These are phyloP conservation scores for Suillus occidentalis DNA, from an alignment of 768 basidiomycete species.

Conservation along the genomic window DNA sequence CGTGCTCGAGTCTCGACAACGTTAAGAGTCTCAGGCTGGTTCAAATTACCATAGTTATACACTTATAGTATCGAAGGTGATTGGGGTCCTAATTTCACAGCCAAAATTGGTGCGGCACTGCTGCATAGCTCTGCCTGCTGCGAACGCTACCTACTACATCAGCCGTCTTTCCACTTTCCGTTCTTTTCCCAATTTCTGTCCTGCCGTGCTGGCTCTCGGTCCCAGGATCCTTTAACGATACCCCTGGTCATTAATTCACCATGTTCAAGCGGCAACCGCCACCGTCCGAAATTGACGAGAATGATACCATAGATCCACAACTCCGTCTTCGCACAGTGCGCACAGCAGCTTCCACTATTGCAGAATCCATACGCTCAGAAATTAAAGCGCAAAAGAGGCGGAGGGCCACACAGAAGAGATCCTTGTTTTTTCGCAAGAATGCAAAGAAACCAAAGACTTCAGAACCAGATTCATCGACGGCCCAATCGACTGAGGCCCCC, in stretches of 20 bases:
- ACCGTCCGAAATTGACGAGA: conserved; percentile 56
- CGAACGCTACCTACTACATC: background rate
- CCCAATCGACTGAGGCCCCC: conserved; percentile 21
- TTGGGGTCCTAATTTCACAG: background rate
- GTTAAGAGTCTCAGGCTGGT: background rate
- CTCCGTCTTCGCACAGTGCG: conserved; percentile 88
- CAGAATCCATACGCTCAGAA: conserved; percentile 83
- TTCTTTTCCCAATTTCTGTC: conserved; percentile 15
- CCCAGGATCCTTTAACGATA: conserved; percentile 16
- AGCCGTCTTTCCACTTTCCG: conserved; percentile 2
- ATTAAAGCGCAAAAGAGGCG: conserved; percentile 61
- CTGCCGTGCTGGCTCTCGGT: conserved; percentile 34
- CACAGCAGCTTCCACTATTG: conserved; percentile 88
- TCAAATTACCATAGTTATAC: too few relatives aligned
- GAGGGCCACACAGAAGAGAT: conserved; percentile 46
- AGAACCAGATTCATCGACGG: conserved; percentile 31
- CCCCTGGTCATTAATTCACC: conserved; percentile 21
- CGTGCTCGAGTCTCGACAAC: background rate
- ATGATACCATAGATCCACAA: conserved; percentile 77
- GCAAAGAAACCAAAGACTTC: conserved; percentile 41
- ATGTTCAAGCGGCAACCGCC: conserved; percentile 38
- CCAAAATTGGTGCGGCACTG: background rate
- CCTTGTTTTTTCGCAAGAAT: conserved; percentile 57
- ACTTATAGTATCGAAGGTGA: background rate
- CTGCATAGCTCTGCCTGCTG: conserved; percentile 1